These are phyloP conservation scores for Aspergillus steynii DNA, from an alignment of 495 filamentous ascomycete species.

Conservation along the genomic window DNA sequence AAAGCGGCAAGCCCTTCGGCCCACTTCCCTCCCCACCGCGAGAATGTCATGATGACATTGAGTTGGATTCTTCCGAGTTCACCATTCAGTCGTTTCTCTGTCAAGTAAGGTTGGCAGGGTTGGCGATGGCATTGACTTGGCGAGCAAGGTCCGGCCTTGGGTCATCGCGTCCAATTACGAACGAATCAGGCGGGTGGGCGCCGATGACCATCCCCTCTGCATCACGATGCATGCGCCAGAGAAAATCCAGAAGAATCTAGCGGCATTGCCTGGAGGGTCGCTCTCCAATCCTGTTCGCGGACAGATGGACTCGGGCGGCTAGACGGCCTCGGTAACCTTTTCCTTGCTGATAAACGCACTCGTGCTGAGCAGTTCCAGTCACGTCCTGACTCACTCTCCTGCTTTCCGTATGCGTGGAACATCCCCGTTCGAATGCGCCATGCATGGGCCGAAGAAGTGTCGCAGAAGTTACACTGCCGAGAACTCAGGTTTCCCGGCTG, in stretches of 20 bases:
- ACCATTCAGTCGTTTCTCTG: background rate
- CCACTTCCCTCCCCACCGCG: background rate
- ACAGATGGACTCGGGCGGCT: constrained; percentile 7
- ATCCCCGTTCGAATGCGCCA: background rate
- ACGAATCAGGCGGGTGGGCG: background rate
- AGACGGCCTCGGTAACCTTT: constrained; percentile 13
- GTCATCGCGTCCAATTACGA: background rate
- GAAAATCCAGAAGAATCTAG: constrained; percentile 22
- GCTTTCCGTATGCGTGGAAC: background rate
- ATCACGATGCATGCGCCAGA: constrained; percentile 16
- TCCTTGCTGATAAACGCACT: constrained; percentile 2
- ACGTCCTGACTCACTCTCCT: background rate
- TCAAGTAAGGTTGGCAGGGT: too few relatives aligned
- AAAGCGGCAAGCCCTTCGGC: background rate
- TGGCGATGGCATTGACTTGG: background rate
- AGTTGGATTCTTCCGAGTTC: background rate
- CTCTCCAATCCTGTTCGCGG: constrained; percentile 19
- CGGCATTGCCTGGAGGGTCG: constrained; percentile 15
- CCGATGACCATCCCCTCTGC: background rate
- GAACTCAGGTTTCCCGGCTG: too few relatives aligned
- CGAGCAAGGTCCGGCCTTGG: background rate
- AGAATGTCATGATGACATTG: background rate
- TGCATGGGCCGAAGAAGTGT: background rate
- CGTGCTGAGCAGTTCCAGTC: background rate
- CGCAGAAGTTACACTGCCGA: too few relatives aligned